Evolutionary conservation across 306 rosid species (phyloP), one percentile per base, ranked within the genome.

Genomic region (Leucaena leucocephala): DNA sequence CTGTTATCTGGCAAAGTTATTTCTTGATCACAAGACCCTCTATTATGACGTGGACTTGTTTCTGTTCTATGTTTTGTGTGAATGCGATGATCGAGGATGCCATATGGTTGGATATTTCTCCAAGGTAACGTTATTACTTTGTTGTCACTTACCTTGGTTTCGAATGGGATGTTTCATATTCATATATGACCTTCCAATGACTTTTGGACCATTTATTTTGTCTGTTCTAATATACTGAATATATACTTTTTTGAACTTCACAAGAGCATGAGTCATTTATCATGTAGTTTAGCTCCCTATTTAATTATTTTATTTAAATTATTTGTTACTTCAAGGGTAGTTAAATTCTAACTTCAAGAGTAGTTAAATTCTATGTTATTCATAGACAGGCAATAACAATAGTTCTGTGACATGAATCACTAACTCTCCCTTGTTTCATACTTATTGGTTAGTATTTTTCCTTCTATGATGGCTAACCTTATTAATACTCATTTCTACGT

Each of bases 91-190:
- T 82, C 90, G 98, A 73, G 99, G 99, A 76, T 96, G 99, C 84
- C 99, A 96, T 87, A 93, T 96, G 99, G 99, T 96, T 79, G 99
- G 99, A 80, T 96, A 96, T 86, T 96, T 96, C 80, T 93, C 99
- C 48, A 96, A 96, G 98, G 99, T 90, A 90, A 81, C 38, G 16
- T 43, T 22, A 67, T 19, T 66, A 11, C 33, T 80, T 13, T 57
- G 69, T 27, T 34, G 42, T 71, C 8, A 36, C 63, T 59, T 27
- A 27, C 27, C 0, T 21, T 27, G 21, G n/a, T 57, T 49, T 35
- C 16, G 61, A 3, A 49, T 71, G 76, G 10, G 63, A 33, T 16
- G 4, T 7, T 16, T 15, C 17, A 5, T 15, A 35, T 71, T 48
- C 36, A 44, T 34, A 45, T 46, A 21, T 45, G 55, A 54, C 49